phyloP scores from a whole-genome alignment of 2,329 filamentous ascomycete genomes.

The Colletotrichum sp. region DNA sequence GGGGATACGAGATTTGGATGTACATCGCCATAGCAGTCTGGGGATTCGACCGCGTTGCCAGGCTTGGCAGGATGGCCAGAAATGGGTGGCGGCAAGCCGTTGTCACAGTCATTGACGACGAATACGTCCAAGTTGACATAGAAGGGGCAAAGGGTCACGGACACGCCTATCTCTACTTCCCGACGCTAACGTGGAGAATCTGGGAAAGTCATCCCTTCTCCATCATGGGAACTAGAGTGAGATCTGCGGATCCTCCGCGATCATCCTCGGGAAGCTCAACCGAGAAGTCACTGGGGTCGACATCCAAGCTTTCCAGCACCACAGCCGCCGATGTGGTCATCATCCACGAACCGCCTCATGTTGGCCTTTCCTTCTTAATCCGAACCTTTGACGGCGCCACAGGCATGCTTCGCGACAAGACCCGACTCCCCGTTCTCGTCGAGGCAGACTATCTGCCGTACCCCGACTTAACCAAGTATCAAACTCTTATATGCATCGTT shows the following conservation, averaged over 20 bases:
- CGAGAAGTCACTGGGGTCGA: background rate
- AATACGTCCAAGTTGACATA: slow-evolving; percentile 46
- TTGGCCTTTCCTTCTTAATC: background rate
- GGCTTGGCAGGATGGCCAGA: slow-evolving; percentile 40
- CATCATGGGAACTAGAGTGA: background rate
- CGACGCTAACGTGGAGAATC: slow-evolving; percentile 40
- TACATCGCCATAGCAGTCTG: slow-evolving; percentile 30
- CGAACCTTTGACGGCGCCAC: background rate
- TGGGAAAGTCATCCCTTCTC: slow-evolving; percentile 65
- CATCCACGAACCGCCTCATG: background rate
- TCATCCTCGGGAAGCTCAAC: background rate
- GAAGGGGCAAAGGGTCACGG: slow-evolving; percentile 39
- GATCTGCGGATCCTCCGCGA: background rate
- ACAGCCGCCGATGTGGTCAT: background rate
- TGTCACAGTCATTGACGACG: slow-evolving; percentile 37
- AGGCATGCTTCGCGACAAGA: background rate
- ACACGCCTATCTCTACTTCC: slow-evolving; percentile 55
- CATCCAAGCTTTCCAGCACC: background rate
- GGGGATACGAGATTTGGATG: slow-evolving; percentile 50
- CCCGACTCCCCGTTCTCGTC: background rate
- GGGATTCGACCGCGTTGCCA: slow-evolving; percentile 46
- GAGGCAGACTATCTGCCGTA: background rate
- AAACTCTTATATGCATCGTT: background rate
- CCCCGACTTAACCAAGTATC: background rate
- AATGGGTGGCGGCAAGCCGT: slow-evolving; percentile 39